Evolutionary conservation across 495 filamentous ascomycete species (phyloP), one percentile per base, ranked within the genome.

Genomic region (Xylaria curta): DNA sequence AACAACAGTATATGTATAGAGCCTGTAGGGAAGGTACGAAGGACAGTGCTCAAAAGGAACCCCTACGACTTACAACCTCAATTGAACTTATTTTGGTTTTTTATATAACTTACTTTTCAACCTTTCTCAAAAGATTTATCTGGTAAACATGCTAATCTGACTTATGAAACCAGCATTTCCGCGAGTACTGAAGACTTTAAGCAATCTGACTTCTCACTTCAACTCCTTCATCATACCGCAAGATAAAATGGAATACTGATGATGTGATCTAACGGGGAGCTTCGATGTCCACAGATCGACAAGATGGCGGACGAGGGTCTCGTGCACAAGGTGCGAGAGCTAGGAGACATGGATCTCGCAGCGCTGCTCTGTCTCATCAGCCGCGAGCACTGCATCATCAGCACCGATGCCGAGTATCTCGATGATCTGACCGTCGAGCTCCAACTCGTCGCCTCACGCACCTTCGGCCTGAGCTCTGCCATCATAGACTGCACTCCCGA

Each of bases 331-430:
- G 85, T 94, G 66, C 91, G 92, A 79, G 85, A 86, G 59, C 84
- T 98, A 53, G 94, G 92, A 67, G 96, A 97, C 81, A 86, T 98
- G 59, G 95, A 97, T 81, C 88, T 99, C 53, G 96, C 96, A 33
- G 82, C 91, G 15, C 86, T 98, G 26, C 85, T 98, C 62, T 95
- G 90, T 75, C 87, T 97, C 38, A 85, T 92, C 67, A 88, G 91
- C 31, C 87, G 89, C 68, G 91, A 96, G 81, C 95, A 98, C 78
- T 97, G 94, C 80, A 89, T 98, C 70, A 89, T 98, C 76, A 90
- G 92, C 80, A 91, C 92, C 51, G 89, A 91, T 12, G 80, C 83
- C 28, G 82, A 87, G 40, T 83, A 81, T 66, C 77, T 95, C 54
- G 83, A 91, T 77, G 85, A 88, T 69, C 82, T 97, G 38, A 86